Base-by-base conservation (phyloP, 2,329 filamentous ascomycete species). In the Fusarium mundagurra region DNA sequence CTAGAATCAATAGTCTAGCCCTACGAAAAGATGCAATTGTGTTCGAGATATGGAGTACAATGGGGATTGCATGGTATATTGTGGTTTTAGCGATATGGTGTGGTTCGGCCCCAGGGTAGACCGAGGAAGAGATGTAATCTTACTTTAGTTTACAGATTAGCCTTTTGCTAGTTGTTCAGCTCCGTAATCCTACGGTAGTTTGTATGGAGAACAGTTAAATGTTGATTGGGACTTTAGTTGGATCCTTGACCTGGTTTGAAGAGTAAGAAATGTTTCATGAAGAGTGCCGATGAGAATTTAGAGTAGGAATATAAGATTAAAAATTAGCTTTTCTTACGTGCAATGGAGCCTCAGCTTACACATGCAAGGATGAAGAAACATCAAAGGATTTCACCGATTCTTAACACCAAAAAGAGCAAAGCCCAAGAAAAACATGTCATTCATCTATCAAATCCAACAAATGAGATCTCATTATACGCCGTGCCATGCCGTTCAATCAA, bases 401-500 rank as follows among this genome's bases (percentile, higher is more conserved):
- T 18, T 45, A 18, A 47, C 17, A 34, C 41, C 12, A 17, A 44
- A 33, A 8, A 53, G 14, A 31, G 24, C 27, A 24, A 50, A 36
- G 47, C 44, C 45, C 57, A 67, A 65, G 31, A 34, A 33, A 61
- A 61, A 48, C 41, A 4, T 60, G 43, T 55, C 47, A 64, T 74
- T 74, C 33, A 55, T 74, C 71, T 74, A 72, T 74, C 67, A 74
- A 72, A 72, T 64, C 51, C 65, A 66, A 72, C 64, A 66, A 59
- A 61, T 50, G 67, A 74, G 51, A 69, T 69, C 53, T 75, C 72
- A 67, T 70, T 73, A 73, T 74, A 34, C 72, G 72, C 72, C 72
- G 59, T 74, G 72, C 69, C 72, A 74, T 74, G 72, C 72, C 72
- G 61, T 75, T 73, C 65, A 75, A 73, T 74, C 72, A 75, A 69